These are phyloP conservation scores for Fusarium fracticaudum DNA, from an alignment of 2,329 filamentous ascomycete genomes.

Conservation along the genomic window DNA sequence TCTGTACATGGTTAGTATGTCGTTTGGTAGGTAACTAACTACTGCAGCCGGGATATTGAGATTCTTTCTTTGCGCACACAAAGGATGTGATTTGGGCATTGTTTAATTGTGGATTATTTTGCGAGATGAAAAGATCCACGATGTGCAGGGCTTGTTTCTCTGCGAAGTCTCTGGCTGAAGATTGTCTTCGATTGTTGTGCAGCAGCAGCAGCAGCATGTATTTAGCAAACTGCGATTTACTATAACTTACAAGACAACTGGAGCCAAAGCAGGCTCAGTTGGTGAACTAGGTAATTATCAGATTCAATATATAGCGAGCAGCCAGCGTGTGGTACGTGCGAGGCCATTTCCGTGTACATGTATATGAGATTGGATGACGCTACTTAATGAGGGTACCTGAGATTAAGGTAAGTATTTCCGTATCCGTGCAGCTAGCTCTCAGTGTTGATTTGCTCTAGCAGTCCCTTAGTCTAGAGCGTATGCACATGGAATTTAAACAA, in stretches of 20 bases:
- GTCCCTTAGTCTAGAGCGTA: neutral
- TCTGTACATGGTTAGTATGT: slow-evolving; percentile 2
- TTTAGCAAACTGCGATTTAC: neutral
- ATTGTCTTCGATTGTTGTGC: neutral
- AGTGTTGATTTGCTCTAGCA: neutral
- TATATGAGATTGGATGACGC: slow-evolving; percentile 4
- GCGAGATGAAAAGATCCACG: neutral
- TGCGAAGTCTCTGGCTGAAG: neutral
- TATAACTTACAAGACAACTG: neutral
- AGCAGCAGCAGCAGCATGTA: neutral
- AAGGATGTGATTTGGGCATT: neutral
- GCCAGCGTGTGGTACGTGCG: slow-evolving; percentile 19
- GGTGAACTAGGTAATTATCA: neutral
- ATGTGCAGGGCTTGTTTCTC: neutral
- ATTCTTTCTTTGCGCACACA: slow-evolving; percentile 1
- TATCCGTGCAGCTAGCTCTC: neutral
- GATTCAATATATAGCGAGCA: neutral
- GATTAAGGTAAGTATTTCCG: neutral
- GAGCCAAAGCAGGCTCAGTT: slow-evolving; percentile 2
- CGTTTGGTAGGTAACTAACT: neutral
- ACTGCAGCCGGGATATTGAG: slow-evolving; percentile 7
- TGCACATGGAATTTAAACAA: neutral
- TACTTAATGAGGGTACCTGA: slow-evolving; percentile 12
- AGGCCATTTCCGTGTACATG: slow-evolving; percentile 7
- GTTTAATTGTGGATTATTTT: neutral